Conservation (phyloP, 306 rosid genomes). For the Vicia sativa region DNA sequence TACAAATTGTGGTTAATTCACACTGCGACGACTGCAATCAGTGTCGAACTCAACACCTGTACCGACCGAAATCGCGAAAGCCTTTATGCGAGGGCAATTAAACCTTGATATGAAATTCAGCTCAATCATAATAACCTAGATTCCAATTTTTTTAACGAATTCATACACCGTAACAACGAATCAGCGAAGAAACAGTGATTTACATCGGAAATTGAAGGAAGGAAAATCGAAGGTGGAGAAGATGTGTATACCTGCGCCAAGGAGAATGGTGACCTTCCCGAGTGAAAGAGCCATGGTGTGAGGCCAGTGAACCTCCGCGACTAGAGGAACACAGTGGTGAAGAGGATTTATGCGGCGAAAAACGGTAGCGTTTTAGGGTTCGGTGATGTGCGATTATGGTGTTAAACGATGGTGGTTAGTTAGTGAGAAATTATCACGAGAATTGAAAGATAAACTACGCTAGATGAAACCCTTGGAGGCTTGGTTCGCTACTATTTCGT, state of each 20-base stretch:
- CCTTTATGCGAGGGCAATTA: too few relatives aligned
- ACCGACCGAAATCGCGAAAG: too few relatives aligned
- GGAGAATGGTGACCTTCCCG: slow-evolving; percentile 77
- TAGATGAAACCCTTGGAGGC: slow-evolving; percentile 6
- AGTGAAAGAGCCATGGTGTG: slow-evolving; percentile 77
- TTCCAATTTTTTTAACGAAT: not conserved
- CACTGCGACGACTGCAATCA: too few relatives aligned
- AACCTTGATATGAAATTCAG: not conserved
- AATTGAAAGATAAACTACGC: not conserved
- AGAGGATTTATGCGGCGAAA: not conserved
- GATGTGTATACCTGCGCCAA: slow-evolving; percentile 81
- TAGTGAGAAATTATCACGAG: slow-evolving; percentile 9
- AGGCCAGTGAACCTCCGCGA: slow-evolving; percentile 29
- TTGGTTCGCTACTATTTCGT: not conserved
- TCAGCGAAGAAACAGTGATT: not conserved
- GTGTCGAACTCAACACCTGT: too few relatives aligned
- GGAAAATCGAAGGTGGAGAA: not conserved
- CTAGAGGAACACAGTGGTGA: slow-evolving; percentile 25
- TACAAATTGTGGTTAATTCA: too few relatives aligned
- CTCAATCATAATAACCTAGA: slow-evolving; percentile 35
- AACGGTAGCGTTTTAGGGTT: slow-evolving; percentile 26
- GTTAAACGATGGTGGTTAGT: not conserved
- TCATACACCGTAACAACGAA: not conserved
- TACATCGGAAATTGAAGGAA: not conserved
- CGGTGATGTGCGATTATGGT: slow-evolving; percentile 5